Evolutionary conservation across 1,139 yeast species (phyloP).

Genomic region (Yamadazyma triangularis): DNA sequence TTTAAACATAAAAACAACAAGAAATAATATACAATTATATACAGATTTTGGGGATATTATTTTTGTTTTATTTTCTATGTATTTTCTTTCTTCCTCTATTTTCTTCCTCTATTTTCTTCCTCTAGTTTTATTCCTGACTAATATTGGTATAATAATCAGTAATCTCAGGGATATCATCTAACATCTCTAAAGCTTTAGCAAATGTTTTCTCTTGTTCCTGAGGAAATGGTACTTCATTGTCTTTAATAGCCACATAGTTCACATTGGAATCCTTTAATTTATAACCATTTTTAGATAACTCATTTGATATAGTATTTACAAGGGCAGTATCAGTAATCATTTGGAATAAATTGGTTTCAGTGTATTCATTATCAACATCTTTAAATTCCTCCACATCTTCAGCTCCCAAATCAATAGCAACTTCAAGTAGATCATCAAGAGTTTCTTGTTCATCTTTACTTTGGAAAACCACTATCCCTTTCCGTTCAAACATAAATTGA

Average conservation of each 20-base stretch:
- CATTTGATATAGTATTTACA: conserved; percentile 57
- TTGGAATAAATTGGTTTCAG: conserved; percentile 33
- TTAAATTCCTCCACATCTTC: conserved; percentile 66
- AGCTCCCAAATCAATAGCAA: conserved; percentile 74
- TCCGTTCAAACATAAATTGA: conserved; percentile 66
- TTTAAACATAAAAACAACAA: too few relatives aligned
- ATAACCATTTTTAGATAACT: conserved; percentile 50
- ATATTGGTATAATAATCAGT: conserved; percentile 68
- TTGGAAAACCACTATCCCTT: conserved; percentile 62
- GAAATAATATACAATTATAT: too few relatives aligned
- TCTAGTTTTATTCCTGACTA: conserved; percentile 20
- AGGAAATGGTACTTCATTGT: conserved; percentile 51
- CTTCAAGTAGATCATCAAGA: conserved; percentile 67
- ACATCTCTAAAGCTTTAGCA: conserved; percentile 52
- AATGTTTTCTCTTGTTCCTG: conserved; percentile 49
- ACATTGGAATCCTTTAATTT: conserved; percentile 67
- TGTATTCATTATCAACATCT: conserved; percentile 38
- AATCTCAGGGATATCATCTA: conserved; percentile 79
- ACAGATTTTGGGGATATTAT: too few relatives aligned
- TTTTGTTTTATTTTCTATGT: too few relatives aligned
- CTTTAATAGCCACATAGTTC: conserved; percentile 62
- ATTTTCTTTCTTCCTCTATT: too few relatives aligned
- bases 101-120: too few relatives aligned
- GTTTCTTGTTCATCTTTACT: conserved; percentile 34
- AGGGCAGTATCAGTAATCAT: conserved; percentile 58